Evolutionary conservation across 2,329 filamentous ascomycete genomes (phyloP).

Genomic region (Exophiala sp.): DNA sequence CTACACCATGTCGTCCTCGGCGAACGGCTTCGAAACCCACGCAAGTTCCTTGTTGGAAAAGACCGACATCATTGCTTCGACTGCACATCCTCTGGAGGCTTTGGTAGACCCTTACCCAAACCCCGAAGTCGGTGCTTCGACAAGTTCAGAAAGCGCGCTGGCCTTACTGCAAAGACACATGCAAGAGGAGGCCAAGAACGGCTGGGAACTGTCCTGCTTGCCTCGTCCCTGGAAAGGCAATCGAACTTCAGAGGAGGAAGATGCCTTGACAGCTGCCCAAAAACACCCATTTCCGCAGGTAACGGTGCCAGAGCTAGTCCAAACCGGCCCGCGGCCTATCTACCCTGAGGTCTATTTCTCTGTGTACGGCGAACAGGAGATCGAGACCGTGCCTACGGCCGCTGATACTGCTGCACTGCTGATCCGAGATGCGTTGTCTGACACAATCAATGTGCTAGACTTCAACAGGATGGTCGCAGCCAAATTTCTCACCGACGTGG

Average conservation of each 20-base stretch:
- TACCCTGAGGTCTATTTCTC: slow-evolving; percentile 95
- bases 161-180: slow-evolving; percentile 80
- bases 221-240: slow-evolving; percentile 49
- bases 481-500: slow-evolving; percentile 84
- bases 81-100: slow-evolving; percentile 75
- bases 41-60: slow-evolving; percentile 79
- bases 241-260: slow-evolving; percentile 44
- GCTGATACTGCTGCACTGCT: slow-evolving; percentile 72
- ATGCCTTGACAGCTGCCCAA: slow-evolving; percentile 53
- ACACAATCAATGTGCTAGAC: slow-evolving; percentile 90
- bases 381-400: slow-evolving; percentile 78
- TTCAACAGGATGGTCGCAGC: slow-evolving; percentile 86
- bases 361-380: slow-evolving; percentile 78
- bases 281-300: slow-evolving; percentile 77
- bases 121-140: slow-evolving; percentile 50
- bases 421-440: slow-evolving; percentile 75
- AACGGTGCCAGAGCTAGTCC: slow-evolving; percentile 66
- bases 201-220: slow-evolving; percentile 67
- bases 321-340: slow-evolving; percentile 65
- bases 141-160: slow-evolving; percentile 64
- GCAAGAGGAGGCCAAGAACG: slow-evolving; percentile 64
- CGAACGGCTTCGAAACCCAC: slow-evolving; percentile 59
- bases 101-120: slow-evolving; percentile 77
- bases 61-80: slow-evolving; percentile 88
- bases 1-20: slow-evolving; percentile 70